Evolutionary conservation across 2,329 filamentous ascomycete genomes (phyloP).

Genomic region (Fusarium stilboides): DNA sequence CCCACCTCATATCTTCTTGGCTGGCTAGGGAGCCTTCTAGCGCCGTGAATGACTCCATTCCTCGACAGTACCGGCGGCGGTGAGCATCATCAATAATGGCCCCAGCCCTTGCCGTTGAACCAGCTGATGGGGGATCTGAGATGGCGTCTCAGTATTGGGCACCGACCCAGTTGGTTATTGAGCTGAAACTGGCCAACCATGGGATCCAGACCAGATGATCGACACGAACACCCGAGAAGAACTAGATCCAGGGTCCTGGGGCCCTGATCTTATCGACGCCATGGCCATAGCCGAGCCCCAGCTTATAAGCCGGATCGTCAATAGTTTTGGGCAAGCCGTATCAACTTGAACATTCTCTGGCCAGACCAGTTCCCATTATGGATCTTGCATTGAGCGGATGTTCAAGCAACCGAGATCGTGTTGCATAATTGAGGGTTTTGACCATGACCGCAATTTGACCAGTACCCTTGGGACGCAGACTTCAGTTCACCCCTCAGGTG

Average conservation of each 20-base stretch:
- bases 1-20: slow-evolving; percentile 10
- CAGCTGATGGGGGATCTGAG: slow-evolving; percentile 26
- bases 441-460: slow-evolving; percentile 14
- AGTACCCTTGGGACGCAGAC: slow-evolving; percentile 10
- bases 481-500: slow-evolving; percentile 9
- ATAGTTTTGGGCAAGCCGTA: slow-evolving; percentile 24
- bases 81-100: slow-evolving; percentile 10
- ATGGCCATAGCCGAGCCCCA: slow-evolving; percentile 32
- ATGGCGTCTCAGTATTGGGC: slow-evolving; percentile 31
- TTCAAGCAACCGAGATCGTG: not conserved
- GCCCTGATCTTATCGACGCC: slow-evolving; percentile 36
- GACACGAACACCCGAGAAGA: slow-evolving; percentile 33
- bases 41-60: slow-evolving; percentile 21
- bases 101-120: slow-evolving; percentile 13
- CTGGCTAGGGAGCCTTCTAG: slow-evolving; percentile 20
- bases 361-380: not conserved
- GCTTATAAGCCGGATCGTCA: slow-evolving; percentile 18
- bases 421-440: slow-evolving; percentile 5
- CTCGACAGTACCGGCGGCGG: slow-evolving; percentile 19
- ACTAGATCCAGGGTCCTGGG: slow-evolving; percentile 41
- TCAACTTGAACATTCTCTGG: slow-evolving; percentile 7
- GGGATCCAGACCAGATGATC: slow-evolving; percentile 37
- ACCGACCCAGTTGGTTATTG: slow-evolving; percentile 19
- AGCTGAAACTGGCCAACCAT: slow-evolving; percentile 31
- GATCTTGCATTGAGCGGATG: not conserved